phyloP scores from a whole-genome alignment of 352 stramenopile species.

The Globisporangium barbulae region DNA sequence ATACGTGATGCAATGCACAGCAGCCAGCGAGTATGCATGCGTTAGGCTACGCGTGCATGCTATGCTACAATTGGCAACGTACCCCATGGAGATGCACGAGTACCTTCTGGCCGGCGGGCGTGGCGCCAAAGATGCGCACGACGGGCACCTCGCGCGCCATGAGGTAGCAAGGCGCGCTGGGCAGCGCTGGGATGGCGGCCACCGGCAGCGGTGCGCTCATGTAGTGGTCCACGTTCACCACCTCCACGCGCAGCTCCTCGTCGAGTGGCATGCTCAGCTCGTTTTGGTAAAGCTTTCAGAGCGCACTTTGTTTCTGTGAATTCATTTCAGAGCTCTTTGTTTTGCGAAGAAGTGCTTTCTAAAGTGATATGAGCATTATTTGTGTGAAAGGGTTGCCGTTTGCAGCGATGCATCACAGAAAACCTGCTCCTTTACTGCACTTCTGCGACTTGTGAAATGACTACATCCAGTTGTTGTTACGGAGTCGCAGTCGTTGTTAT shows the following conservation, averaged over 20 bases:
- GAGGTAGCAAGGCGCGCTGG: constrained; percentile 62
- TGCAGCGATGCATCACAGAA: too few relatives aligned
- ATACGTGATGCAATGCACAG: neutral
- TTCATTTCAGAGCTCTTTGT: too few relatives aligned
- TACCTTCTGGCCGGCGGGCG: constrained; percentile 86
- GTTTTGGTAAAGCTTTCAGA: too few relatives aligned
- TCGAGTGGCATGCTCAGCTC: neutral
- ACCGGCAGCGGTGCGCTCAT: constrained; percentile 60
- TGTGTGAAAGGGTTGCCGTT: too few relatives aligned
- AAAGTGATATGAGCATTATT: too few relatives aligned
- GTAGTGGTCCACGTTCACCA: constrained; percentile 83
- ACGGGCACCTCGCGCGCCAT: constrained; percentile 75
- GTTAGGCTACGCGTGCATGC: neutral
- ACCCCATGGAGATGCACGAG: constrained; percentile 90
- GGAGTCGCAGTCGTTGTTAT: too few relatives aligned
- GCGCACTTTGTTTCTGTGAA: too few relatives aligned
- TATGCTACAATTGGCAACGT: neutral
- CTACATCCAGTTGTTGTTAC: too few relatives aligned
- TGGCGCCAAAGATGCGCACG: constrained; percentile 88
- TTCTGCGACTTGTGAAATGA: too few relatives aligned
- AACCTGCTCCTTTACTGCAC: too few relatives aligned
- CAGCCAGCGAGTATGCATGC: neutral
- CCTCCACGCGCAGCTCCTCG: constrained; percentile 65
- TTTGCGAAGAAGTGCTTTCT: too few relatives aligned
- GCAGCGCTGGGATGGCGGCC: constrained; percentile 38